Percentiles rank a stretch among this genome's conserved stretches.
Conservation (phyloP, 2,329 filamentous ascomycete genomes). For the Colletotrichum endophyticum region DNA sequence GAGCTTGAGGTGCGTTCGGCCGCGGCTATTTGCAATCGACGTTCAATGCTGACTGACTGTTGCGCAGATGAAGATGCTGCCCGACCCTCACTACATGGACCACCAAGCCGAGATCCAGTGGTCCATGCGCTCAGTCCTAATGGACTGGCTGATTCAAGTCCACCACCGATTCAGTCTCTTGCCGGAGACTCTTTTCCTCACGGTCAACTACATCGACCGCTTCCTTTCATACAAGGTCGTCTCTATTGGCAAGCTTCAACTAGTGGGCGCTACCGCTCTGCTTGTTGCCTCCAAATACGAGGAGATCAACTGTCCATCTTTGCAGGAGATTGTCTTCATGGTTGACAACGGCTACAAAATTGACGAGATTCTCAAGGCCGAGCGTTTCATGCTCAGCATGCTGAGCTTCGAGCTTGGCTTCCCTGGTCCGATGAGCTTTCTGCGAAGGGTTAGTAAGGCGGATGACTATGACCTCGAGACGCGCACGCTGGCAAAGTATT, state of each 20-base stretch:
- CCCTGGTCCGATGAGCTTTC: conserved; percentile 99
- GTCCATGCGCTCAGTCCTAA: conserved; percentile 96
- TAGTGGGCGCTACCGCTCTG: conserved; percentile 94
- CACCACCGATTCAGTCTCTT: conserved; percentile 90
- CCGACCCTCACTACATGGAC: conserved; percentile 95
- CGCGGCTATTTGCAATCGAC: background rate
- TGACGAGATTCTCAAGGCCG: conserved; percentile 95
- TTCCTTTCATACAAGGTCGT: conserved; percentile 96
- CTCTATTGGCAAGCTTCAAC: conserved; percentile 91
- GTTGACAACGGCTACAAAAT: conserved; percentile 88
- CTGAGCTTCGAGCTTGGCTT: conserved; percentile 94
- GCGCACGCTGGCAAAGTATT: conserved; percentile 95
- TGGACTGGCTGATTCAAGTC: conserved; percentile 98
- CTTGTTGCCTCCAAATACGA: conserved; percentile 98
- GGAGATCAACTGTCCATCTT: conserved; percentile 96
- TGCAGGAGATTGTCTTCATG: conserved; percentile 98
- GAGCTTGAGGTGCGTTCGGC: conserved; percentile 74
- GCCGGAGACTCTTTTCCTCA: conserved; percentile 93
- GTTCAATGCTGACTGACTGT: conserved; percentile 26
- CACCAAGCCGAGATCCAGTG: conserved; percentile 96
- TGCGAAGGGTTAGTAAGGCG: conserved; percentile 95
- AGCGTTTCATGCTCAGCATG: conserved; percentile 98
- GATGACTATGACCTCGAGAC: conserved; percentile 98
- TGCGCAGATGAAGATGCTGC: conserved; percentile 74
- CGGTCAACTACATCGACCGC: conserved; percentile 96